Conservation (phyloP, 129 eudicot species). For the Scalesia atractyloides region DNA sequence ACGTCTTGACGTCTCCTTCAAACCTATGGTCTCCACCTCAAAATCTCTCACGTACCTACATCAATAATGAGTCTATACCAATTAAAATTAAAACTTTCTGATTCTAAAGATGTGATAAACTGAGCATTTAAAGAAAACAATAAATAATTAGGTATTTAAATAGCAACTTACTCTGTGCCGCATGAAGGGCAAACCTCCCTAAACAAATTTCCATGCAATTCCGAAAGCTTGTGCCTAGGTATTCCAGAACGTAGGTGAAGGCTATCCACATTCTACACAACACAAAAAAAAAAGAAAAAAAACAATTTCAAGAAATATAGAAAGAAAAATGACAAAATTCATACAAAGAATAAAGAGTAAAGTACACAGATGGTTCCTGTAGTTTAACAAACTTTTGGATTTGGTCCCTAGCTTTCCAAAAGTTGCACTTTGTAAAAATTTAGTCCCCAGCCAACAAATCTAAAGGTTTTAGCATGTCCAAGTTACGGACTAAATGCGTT, state of each 20-base stretch:
- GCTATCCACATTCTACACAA: constrained; percentile 75
- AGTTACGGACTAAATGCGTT: no score
- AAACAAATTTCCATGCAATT: constrained; percentile 91
- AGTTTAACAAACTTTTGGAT: no score
- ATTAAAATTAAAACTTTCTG: not conserved
- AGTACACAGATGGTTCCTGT: no score
- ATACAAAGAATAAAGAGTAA: not conserved
- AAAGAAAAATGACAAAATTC: not conserved
- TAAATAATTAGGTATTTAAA: not conserved
- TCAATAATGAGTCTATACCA: constrained; percentile 1
- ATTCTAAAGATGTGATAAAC: constrained; percentile 7
- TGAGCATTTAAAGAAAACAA: constrained; percentile 1
- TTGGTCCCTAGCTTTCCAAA: no score
- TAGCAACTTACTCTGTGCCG: constrained; percentile 57
- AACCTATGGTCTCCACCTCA: constrained; percentile 68
- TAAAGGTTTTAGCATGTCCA: no score
- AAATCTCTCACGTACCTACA: constrained; percentile 59
- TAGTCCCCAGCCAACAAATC: no score
- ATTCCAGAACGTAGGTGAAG: constrained; percentile 94
- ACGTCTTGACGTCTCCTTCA: constrained; percentile 63
- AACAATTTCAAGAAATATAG: not conserved
- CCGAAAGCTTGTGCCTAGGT: constrained; percentile 78
- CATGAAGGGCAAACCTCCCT: constrained; percentile 80
- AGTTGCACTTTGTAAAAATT: no score
- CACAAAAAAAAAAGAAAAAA: not conserved